Percentiles rank a stretch among this genome's conserved stretches.
phyloP scores from a whole-genome alignment of 768 basidiomycete genomes.

The Suillus americanus region DNA sequence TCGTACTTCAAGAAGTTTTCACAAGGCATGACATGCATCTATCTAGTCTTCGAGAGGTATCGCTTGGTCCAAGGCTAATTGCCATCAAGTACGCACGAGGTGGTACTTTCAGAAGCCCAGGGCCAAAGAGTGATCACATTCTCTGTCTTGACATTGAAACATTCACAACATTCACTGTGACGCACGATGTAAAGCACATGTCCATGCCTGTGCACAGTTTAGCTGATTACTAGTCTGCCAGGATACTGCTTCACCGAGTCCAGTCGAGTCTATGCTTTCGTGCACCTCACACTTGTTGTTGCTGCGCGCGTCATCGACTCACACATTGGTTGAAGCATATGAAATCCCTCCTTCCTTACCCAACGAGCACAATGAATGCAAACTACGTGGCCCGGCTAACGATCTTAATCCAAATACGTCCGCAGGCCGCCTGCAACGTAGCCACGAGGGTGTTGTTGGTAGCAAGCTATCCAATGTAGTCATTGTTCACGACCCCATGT shows the following conservation, averaged over 20 bases:
- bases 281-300: slow-evolving; percentile 1
- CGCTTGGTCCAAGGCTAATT: slow-evolving; percentile 4
- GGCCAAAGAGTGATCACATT: slow-evolving; percentile 1
- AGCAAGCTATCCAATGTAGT: slow-evolving; percentile 3
- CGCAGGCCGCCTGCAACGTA: neutral
- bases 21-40: slow-evolving; percentile 6
- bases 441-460: slow-evolving; percentile 5
- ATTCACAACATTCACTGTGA: neutral
- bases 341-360: neutral
- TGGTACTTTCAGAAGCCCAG: slow-evolving; percentile 3
- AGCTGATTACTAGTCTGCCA: neutral
- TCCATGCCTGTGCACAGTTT: neutral
- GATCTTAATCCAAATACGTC: neutral
- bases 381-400: neutral
- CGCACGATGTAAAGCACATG: slow-evolving; percentile 1
- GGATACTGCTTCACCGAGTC: neutral
- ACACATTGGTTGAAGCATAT: slow-evolving; percentile 5
- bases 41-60: slow-evolving; percentile 4
- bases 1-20: slow-evolving; percentile 1
- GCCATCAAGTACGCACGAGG: slow-evolving; percentile 4
- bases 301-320: neutral
- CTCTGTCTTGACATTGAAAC: slow-evolving; percentile 4
- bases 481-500: slow-evolving; percentile 4
- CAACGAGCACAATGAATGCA: neutral
- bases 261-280: slow-evolving; percentile 4